Conservation (phyloP, 192 early-diverging fungal genomes). For the Linnemannia schmuckeri region DNA sequence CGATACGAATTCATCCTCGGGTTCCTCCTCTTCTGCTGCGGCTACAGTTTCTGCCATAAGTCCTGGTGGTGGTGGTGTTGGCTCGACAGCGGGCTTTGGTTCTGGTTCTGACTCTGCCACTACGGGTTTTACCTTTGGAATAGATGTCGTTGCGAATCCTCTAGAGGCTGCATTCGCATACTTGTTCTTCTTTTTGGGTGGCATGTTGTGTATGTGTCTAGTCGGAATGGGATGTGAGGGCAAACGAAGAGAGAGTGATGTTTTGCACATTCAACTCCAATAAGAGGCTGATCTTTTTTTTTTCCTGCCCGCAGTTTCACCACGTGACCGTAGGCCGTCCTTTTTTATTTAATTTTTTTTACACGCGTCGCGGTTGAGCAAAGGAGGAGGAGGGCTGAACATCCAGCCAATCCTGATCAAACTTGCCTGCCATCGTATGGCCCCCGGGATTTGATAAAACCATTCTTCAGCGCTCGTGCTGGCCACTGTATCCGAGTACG, state of each 20-base stretch:
- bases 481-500: background rate
- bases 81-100: slow-evolving; percentile 26
- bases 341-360: background rate
- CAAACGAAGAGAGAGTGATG: background rate
- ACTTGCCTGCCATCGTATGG: background rate
- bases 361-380: background rate
- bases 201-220: slow-evolving; percentile 19
- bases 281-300: background rate
- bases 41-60: background rate
- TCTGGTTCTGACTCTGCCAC: slow-evolving; percentile 34
- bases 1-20: slow-evolving; percentile 48
- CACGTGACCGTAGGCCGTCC: background rate
- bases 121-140: slow-evolving; percentile 46
- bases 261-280: background rate
- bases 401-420: background rate
- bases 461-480: background rate
- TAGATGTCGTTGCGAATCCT: slow-evolving; percentile 54
- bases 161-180: slow-evolving; percentile 50
- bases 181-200: slow-evolving; percentile 58
- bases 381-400: background rate
- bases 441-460: background rate
- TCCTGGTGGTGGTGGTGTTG: background rate
- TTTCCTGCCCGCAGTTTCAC: background rate
- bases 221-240: background rate
- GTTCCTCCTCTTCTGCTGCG: slow-evolving; percentile 15